These are phyloP conservation scores for Mortierella sp. DNA, from an alignment of 371 early-diverging fungal genomes.

Conservation along the genomic window DNA sequence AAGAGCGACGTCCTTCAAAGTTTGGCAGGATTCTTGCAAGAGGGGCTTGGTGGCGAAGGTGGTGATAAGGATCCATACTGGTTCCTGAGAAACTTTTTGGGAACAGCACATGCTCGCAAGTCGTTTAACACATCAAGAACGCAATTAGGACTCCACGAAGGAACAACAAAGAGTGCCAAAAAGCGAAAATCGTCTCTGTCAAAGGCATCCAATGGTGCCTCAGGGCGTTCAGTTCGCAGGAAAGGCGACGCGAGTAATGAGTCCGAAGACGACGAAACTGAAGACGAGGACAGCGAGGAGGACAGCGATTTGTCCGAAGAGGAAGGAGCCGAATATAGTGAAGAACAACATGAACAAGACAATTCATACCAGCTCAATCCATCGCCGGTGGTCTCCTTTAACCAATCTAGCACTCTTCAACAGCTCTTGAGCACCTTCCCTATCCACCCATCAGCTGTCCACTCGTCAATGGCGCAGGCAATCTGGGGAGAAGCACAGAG, in stretches of 20 bases:
- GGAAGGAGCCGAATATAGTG: neutral
- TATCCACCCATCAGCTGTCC: slow-evolving; percentile 21
- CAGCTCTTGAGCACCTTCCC: slow-evolving; percentile 26
- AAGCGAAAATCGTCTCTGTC: slow-evolving; percentile 14
- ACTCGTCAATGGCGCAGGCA: slow-evolving; percentile 17
- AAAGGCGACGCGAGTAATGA: slow-evolving; percentile 3
- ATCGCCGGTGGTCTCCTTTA: slow-evolving; percentile 39
- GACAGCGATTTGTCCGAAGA: slow-evolving; percentile 4
- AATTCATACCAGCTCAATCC: slow-evolving; percentile 8
- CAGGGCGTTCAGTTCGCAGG: slow-evolving; percentile 27
- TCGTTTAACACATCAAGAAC: slow-evolving; percentile 51
- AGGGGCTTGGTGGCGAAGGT: slow-evolving; percentile 45
- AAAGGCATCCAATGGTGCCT: neutral
- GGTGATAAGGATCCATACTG: slow-evolving; percentile 58
- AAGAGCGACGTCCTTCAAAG: slow-evolving; percentile 49
- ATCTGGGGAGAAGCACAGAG: slow-evolving; percentile 23
- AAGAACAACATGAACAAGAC: neutral
- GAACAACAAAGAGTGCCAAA: neutral
- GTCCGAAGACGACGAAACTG: neutral
- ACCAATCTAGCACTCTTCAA: slow-evolving; percentile 17
- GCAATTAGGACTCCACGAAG: slow-evolving; percentile 6
- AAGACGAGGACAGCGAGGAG: slow-evolving; percentile 12
- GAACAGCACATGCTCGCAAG: slow-evolving; percentile 58
- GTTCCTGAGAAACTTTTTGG: slow-evolving; percentile 65
- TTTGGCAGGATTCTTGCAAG: slow-evolving; percentile 50